Base-by-base conservation (phyloP, 352 stramenopile species). In the Phytophthora hibernalis region DNA sequence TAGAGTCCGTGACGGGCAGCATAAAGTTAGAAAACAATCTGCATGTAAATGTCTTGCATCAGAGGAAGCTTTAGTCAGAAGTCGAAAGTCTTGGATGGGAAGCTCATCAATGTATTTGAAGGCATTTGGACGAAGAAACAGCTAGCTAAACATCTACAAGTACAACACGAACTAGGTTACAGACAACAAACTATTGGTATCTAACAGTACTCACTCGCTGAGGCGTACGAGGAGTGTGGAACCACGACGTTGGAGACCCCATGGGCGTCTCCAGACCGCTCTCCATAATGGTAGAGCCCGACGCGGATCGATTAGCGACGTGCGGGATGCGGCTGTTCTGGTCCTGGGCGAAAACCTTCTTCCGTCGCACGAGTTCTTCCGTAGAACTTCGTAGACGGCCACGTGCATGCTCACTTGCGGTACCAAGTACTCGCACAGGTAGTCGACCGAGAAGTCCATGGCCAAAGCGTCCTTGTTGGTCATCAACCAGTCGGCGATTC, bases 401-500 rank as follows among this genome's bases (percentile, higher is more conserved):
- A 84, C 60, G 18, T 64, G 57, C 35, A 72, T 74, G 21, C 70
- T 68, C 11, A 84, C 62, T 37, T 76, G 63, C 11, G 73, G 66
- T 2, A 80, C 70, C 21, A 68, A 49, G 48, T 82, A 80, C n/a
- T 74, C 67, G 35, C 73, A 72, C 43, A 84, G 26, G 12, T 68
- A 74, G 22, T 81, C 70, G 24, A 84, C 60, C 5, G 59, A 62
- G 47, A 56, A 77, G 11, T 75, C 53, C 38, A 74, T 77, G 16
- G 74, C 38, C 2, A 81, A 50, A 0, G 59, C 56, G 18, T 79
- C 71, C 24, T 77, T 78, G 66, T 83, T 78, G 44, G 64, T 73
- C 49, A 69, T 43, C 11, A 86, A 49, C 74, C 77, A 88, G n/a
- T 82, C 61, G 0, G 76, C 80, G 20, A 89, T 70, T 42, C 77